A percentile compares a stretch with the other conserved stretches of the same genome.
Conservation (phyloP, 2,329 filamentous ascomycete species). For the Penicillium concentricum region DNA sequence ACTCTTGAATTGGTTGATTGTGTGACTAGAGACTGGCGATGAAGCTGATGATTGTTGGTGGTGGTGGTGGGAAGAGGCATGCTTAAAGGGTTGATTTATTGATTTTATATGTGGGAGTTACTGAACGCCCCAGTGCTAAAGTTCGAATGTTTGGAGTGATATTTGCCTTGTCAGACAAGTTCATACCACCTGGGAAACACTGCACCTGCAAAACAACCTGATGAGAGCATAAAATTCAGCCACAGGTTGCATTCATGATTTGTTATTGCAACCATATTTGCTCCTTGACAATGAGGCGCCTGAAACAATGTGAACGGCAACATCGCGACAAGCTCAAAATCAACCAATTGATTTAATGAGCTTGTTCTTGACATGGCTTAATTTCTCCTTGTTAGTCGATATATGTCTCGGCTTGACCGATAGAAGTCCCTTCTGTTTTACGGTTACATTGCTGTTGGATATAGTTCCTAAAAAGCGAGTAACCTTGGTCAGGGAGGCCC, state of each 20-base stretch:
- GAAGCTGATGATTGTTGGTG: not conserved
- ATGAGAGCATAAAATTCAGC: not conserved
- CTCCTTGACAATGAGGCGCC: not conserved
- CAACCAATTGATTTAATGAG: not conserved
- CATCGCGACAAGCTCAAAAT: not conserved
- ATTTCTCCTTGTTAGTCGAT: not conserved
- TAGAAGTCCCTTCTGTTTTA: slow-evolving; percentile 4
- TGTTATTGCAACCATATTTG: slow-evolving; percentile 8
- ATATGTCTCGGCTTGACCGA: slow-evolving; percentile 10
- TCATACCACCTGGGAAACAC: not conserved
- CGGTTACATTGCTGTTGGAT: slow-evolving; percentile 17
- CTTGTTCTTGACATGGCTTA: not conserved
- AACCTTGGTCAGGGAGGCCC: slow-evolving; percentile 8
- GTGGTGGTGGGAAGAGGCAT: not conserved
- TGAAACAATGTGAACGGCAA: slow-evolving; percentile 1
- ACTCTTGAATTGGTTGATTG: not conserved
- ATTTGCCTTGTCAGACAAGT: not conserved
- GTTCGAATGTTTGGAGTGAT: not conserved
- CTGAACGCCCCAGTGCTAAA: not conserved
- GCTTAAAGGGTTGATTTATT: not conserved
- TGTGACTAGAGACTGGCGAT: not conserved
- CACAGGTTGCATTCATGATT: slow-evolving; percentile 9
- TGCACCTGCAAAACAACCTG: not conserved
- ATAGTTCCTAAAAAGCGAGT: slow-evolving; percentile 1
- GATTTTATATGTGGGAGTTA: not conserved